Conservation (phyloP, 176 grass and related monocot species). For the Cymbopogon citratus region DNA sequence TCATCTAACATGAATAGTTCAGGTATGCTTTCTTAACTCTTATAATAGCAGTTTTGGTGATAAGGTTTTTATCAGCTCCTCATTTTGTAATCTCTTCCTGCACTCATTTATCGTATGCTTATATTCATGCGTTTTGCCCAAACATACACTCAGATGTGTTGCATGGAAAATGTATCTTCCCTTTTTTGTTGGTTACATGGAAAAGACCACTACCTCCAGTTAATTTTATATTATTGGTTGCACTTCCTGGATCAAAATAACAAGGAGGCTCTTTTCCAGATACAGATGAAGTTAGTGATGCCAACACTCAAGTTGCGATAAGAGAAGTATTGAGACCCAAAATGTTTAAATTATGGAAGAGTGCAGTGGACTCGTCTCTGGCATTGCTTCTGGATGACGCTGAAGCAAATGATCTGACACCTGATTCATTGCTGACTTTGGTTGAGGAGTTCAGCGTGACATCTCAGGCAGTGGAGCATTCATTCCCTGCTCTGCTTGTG, state of each 20-base stretch:
- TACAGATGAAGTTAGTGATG: conserved; percentile 32
- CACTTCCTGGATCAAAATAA: conserved; percentile 5
- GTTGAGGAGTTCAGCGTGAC: conserved; percentile 64
- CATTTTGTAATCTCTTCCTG: neutral
- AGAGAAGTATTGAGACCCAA: conserved; percentile 55
- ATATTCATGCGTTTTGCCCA: neutral
- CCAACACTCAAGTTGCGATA: neutral
- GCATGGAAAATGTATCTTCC: neutral
- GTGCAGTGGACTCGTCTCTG: conserved; percentile 61
- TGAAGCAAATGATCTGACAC: conserved; percentile 45
- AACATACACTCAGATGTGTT: neutral
- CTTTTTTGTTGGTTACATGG: neutral
- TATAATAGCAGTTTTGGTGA: neutral
- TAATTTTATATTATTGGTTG: neutral
- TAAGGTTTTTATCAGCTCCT: conserved; percentile 1
- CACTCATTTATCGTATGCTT: neutral
- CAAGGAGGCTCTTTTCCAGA: neutral
- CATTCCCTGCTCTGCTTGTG: conserved; percentile 67
- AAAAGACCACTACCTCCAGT: neutral
- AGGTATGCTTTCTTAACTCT: conserved; percentile 37
- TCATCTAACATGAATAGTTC: conserved; percentile 42
- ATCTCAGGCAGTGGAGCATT: conserved; percentile 68
- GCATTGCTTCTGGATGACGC: conserved; percentile 60
- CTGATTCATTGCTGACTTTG: conserved; percentile 61
- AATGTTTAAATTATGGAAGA: conserved; percentile 65